phyloP scores from a whole-genome alignment of 73 alveolate genomes.

The Symbiodinium natans region DNA sequence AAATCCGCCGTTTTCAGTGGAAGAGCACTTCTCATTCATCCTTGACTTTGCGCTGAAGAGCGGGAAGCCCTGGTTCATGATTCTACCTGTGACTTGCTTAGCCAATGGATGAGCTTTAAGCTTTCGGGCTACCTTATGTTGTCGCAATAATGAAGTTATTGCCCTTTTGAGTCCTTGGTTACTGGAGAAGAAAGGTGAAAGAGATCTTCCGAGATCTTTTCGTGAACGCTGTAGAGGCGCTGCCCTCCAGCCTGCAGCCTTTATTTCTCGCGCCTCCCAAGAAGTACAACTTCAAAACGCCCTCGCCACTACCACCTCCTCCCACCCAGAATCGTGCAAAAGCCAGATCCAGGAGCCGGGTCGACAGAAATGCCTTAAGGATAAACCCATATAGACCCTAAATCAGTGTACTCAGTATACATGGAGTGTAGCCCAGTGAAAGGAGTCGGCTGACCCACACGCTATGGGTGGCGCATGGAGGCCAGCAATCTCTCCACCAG shows the following conservation, averaged over 20 bases:
- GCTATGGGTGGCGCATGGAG: conserved; percentile 59
- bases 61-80: conserved; percentile 57
- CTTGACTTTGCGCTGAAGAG: conserved; percentile 34
- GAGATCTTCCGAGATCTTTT: conserved; percentile 36
- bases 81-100: background rate
- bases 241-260: conserved; percentile 56
- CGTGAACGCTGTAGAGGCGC: background rate
- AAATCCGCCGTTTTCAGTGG: conserved; percentile 71
- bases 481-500: background rate
- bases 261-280: conserved; percentile 59
- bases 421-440: no score
- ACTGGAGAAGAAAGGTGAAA: no score
- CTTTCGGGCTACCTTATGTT: no score
- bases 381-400: background rate
- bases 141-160: no score
- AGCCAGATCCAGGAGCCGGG: background rate
- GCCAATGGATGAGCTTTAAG: no score
- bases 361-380: background rate
- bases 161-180: no score
- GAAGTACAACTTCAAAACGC: conserved; percentile 85
- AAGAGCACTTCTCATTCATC: conserved; percentile 41
- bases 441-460: conserved; percentile 79
- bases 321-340: conserved; percentile 42
- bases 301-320: conserved; percentile 78
- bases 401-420: no score